Percentiles rank a stretch among this genome's conserved stretches.
Conservation (phyloP, 768 basidiomycete species). For the Mycena leptocephala region DNA sequence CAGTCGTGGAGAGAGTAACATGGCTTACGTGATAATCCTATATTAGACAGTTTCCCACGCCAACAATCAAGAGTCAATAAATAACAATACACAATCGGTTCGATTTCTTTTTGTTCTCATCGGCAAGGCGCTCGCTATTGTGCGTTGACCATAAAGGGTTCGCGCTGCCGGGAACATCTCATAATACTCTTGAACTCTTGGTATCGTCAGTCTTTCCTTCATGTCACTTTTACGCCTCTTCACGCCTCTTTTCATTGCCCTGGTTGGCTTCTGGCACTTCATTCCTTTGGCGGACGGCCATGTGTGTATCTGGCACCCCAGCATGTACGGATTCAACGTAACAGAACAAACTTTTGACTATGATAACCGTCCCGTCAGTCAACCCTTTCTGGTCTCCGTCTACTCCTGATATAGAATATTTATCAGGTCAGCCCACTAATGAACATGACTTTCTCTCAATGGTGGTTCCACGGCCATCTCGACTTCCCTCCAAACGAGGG, state of each 20-base stretch:
- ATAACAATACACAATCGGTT: background rate
- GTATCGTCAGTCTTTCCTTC: conserved; percentile 23
- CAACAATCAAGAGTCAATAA: too few species aligned
- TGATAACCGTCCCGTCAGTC: conserved; percentile 70
- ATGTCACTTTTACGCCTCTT: conserved; percentile 25
- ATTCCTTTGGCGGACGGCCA: conserved; percentile 18
- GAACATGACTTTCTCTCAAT: conserved; percentile 66
- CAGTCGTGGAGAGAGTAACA: too few species aligned
- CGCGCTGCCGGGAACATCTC: background rate
- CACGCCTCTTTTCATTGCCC: conserved; percentile 28
- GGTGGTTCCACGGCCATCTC: conserved; percentile 81
- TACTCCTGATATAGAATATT: background rate
- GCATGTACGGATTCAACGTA: conserved; percentile 83
- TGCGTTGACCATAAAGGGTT: background rate
- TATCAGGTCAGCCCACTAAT: conserved; percentile 51
- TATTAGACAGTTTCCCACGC: too few species aligned
- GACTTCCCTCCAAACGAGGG: conserved; percentile 68
- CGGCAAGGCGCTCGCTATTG: background rate
- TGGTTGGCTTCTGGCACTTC: conserved; percentile 24
- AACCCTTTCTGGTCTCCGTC: background rate
- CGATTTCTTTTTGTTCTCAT: background rate
- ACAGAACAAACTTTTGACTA: conserved; percentile 67
- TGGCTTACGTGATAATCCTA: too few species aligned
- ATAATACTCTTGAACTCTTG: too few species aligned
- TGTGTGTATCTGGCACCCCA: conserved; percentile 61